Percentiles rank a stretch among this genome's conserved stretches.
Evolutionary conservation across 164 flowering plant genomes (phyloP).

Genomic region (Sextonia rubra): DNA sequence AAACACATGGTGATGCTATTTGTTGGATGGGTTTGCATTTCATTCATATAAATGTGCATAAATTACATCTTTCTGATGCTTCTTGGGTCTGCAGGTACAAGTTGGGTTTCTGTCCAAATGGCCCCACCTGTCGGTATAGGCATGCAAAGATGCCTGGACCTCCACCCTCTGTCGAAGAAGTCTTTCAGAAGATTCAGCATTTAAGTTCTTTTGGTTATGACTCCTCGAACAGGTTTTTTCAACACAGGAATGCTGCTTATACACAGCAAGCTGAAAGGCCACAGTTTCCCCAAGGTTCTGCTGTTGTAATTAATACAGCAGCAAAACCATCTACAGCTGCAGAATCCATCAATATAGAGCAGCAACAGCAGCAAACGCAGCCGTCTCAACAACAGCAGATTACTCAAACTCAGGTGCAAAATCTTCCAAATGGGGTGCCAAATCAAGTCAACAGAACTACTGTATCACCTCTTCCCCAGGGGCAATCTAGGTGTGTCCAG

Average conservation of each 20-base stretch:
- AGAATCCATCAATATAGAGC: slow-evolving; percentile 53
- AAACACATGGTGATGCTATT: no score
- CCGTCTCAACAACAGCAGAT: slow-evolving; percentile 50
- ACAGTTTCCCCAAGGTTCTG: slow-evolving; percentile 49
- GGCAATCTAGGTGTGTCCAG: slow-evolving; percentile 96
- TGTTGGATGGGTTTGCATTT: background rate
- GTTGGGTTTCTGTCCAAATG: slow-evolving; percentile 99
- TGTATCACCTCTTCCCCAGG: slow-evolving; percentile 74
- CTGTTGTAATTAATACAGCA: slow-evolving; percentile 37
- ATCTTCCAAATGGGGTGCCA: slow-evolving; percentile 42
- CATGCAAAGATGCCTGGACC: slow-evolving; percentile 97
- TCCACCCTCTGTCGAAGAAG: slow-evolving; percentile 94
- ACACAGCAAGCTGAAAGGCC: slow-evolving; percentile 60
- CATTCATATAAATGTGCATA: background rate
- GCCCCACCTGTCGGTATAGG: slow-evolving; percentile 96
- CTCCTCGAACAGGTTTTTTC: slow-evolving; percentile 63
- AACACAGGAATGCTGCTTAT: slow-evolving; percentile 48
- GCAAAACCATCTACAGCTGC: slow-evolving; percentile 40
- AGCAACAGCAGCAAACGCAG: slow-evolving; percentile 43
- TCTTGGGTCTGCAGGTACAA: slow-evolving; percentile 70
- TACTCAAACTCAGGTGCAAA: slow-evolving; percentile 56
- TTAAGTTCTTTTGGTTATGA: slow-evolving; percentile 59
- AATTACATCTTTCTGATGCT: slow-evolving; percentile 16
- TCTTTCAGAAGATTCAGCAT: slow-evolving; percentile 94
- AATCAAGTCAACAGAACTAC: slow-evolving; percentile 57